phyloP scores from a whole-genome alignment of 2,329 filamentous ascomycete genomes.

The Claviceps humidiphila region DNA sequence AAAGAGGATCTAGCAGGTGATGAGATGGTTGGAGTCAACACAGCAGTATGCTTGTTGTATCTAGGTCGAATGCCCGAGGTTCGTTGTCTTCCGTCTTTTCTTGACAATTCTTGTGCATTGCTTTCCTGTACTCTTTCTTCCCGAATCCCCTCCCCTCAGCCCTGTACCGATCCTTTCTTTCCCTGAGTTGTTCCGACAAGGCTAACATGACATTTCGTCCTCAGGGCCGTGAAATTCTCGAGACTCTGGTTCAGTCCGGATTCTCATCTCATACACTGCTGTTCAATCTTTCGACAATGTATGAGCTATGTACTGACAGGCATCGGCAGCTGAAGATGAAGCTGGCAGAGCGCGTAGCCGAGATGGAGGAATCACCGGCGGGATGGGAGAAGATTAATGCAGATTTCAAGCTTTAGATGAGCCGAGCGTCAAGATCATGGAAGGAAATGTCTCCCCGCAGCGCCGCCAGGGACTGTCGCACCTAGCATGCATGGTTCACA shows the following conservation, averaged over 20 bases:
- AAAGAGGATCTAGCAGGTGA: constrained; percentile 29
- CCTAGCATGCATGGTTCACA: too few relatives aligned
- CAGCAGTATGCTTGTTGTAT: constrained; percentile 75
- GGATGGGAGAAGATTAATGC: constrained; percentile 60
- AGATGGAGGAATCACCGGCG: constrained; percentile 36
- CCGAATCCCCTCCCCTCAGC: too few relatives aligned
- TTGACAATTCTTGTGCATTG: too few relatives aligned
- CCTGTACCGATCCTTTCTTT: too few relatives aligned
- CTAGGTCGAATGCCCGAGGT: constrained; percentile 62
- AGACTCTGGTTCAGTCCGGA: constrained; percentile 48
- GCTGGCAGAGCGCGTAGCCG: constrained; percentile 58
- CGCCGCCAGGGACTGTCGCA: too few relatives aligned
- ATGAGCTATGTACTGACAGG: constrained; percentile 78
- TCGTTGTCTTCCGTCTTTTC: constrained; percentile 9
- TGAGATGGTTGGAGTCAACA: constrained; percentile 67
- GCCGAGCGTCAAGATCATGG: not conserved
- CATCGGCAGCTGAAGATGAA: constrained; percentile 55
- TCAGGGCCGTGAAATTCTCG: constrained; percentile 53
- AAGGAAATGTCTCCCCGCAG: too few relatives aligned
- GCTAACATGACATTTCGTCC: not conserved
- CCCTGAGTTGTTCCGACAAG: not conserved
- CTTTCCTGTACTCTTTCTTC: not conserved
- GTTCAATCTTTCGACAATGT: constrained; percentile 84
- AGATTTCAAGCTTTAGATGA: constrained; percentile 59
- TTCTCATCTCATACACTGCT: constrained; percentile 65